These are phyloP conservation scores for Microdochium bolleyi DNA, from an alignment of 2,329 filamentous ascomycete genomes.

Conservation along the genomic window DNA sequence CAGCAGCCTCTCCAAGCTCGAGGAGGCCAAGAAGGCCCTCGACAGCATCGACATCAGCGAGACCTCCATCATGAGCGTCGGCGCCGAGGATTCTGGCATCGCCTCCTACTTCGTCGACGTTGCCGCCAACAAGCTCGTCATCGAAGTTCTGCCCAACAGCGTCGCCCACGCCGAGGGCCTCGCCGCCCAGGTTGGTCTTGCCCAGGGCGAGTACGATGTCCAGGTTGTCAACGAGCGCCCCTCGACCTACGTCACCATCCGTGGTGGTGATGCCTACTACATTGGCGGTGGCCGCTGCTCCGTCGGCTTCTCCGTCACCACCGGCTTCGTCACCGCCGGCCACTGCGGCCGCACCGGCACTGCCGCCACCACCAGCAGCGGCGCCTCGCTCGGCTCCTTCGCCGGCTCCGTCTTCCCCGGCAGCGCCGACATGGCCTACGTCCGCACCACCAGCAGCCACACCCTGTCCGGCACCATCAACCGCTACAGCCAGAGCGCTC, in stretches of 20 bases:
- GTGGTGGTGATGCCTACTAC: slow-evolving; percentile 28
- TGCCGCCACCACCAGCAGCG: slow-evolving; percentile 21
- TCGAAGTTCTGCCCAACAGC: slow-evolving; percentile 26
- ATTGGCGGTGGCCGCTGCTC: slow-evolving; percentile 26
- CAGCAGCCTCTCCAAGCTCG: slow-evolving; percentile 28
- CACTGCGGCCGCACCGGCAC: slow-evolving; percentile 26
- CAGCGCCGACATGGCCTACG: slow-evolving; percentile 27
- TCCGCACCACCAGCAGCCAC: slow-evolving; percentile 24
- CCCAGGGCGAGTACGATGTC: slow-evolving; percentile 26
- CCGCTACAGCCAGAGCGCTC: slow-evolving; percentile 23
- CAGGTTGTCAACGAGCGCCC: slow-evolving; percentile 21
- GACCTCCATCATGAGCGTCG: slow-evolving; percentile 13
- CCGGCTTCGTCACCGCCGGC: slow-evolving; percentile 29
- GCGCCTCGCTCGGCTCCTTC: slow-evolving; percentile 24
- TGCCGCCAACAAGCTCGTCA: slow-evolving; percentile 28
- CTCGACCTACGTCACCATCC: slow-evolving; percentile 23
- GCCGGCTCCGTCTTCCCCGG: slow-evolving; percentile 28
- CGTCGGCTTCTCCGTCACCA: slow-evolving; percentile 29
- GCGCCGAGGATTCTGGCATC: slow-evolving; percentile 18
- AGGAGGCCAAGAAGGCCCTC: slow-evolving; percentile 30
- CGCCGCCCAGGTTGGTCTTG: slow-evolving; percentile 26
- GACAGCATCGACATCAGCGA: slow-evolving; percentile 29
- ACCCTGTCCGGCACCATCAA: slow-evolving; percentile 22
- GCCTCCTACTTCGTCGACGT: slow-evolving; percentile 30
- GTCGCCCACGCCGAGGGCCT: slow-evolving; percentile 23